Evolutionary conservation across 768 basidiomycete species (phyloP), one percentile per base, ranked within the genome.

Genomic region (Daedaleopsis nitida): DNA sequence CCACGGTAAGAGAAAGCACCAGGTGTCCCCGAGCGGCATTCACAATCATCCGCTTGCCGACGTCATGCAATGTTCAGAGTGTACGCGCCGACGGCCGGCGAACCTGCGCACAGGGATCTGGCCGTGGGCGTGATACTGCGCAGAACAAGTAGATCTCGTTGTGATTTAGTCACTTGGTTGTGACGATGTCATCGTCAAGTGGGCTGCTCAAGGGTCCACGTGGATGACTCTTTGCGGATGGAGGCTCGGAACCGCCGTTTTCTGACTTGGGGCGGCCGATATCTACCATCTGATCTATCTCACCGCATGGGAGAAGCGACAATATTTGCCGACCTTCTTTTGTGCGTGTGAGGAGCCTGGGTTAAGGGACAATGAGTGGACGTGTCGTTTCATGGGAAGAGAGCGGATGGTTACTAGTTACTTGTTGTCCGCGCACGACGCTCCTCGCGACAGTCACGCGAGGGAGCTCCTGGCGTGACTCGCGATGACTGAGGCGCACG

Each of bases 301-400:
- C 44, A 45, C 44, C 44, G 44, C 44, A 45, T 45, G 44, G 17
- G 21, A 21, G 44, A 45, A 14, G 44, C 44, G 44, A 45, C 44
- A 42, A 11, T 55, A 49, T 56, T 43, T 55, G 54, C 54, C 32
- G 60, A 7, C 27, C 27, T 55, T 48, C 42, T 55, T 49, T 51
- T 54, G 52, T 57, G 52, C 52, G 60, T 57, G 55, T 24, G 32
- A 17, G 42, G 57, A 32, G 35, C 60, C 60, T 55, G 24, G 23
- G 44, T 50, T 52, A 51, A 55, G 44, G 51, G 55, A 62, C 60
- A 62, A 62, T 48, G 60, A 50, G 52, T 32, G 43, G n/a, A 37
- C 8, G 42, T 34, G 47, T 44, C 51, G 43, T 57, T 55, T 57
- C 51, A 57, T 62, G 60, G 60, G 60, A 62, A 62, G 43, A 43